Evolutionary conservation across 164 flowering plant species (phyloP).

Genomic region (Piper betle): DNA sequence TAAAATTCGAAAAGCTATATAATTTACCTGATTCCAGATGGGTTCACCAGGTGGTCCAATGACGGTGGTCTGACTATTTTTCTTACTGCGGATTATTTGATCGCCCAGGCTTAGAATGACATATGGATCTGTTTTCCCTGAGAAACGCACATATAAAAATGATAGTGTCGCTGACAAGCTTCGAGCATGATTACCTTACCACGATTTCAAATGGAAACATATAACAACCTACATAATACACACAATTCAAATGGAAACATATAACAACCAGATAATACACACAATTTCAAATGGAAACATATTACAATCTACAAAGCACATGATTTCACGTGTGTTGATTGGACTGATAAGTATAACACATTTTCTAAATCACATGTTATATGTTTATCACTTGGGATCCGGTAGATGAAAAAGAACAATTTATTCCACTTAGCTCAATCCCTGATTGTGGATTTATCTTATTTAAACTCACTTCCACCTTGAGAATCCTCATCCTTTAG

Average conservation of each 20-base stretch:
- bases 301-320: not conserved
- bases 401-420: no score
- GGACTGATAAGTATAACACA: not conserved
- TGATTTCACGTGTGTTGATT: not conserved
- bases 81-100: slow-evolving; percentile 85
- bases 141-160: not conserved
- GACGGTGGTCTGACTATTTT: slow-evolving; percentile 94
- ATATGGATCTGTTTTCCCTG: slow-evolving; percentile 97
- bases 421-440: no score
- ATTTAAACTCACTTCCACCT: no score
- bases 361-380: not conserved
- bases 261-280: not conserved
- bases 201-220: no score
- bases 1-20: not conserved
- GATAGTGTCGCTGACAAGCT: not conserved
- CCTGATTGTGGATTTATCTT: no score
- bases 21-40: slow-evolving; percentile 91
- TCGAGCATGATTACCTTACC: not conserved
- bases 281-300: not conserved
- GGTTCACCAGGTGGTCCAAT: slow-evolving; percentile 95
- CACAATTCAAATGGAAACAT: not conserved
- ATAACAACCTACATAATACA: no score
- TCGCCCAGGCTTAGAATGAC: slow-evolving; percentile 72
- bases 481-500: no score
- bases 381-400: no score